These are phyloP conservation scores for Eremomyces bilateralis DNA, from an alignment of 495 filamentous ascomycete genomes.

Conservation along the genomic window DNA sequence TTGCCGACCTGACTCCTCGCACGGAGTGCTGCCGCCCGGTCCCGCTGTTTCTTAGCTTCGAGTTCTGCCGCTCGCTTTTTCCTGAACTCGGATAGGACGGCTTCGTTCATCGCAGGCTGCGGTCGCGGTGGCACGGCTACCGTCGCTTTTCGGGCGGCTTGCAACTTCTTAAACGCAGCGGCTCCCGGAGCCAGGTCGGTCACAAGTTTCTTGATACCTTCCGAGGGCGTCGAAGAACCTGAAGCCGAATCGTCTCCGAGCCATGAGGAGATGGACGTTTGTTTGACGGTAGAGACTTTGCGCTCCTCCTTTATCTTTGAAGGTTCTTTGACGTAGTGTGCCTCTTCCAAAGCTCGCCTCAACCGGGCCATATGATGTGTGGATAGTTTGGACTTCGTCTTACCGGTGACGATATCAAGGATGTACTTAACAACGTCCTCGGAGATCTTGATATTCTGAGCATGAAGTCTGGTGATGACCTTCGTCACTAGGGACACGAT, in stretches of 20 bases:
- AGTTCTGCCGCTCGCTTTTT: constrained; percentile 43
- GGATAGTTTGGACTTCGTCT: constrained; percentile 48
- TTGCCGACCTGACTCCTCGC: constrained; percentile 41
- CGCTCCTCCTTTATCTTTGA: no score
- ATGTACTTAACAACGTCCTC: constrained; percentile 36
- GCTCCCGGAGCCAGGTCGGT: constrained; percentile 2
- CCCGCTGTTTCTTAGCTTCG: constrained; percentile 50
- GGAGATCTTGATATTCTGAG: constrained; percentile 45
- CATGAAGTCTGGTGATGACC: constrained; percentile 48
- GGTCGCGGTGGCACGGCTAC: neutral
- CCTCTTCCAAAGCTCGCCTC: constrained; percentile 56
- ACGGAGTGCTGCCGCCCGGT: constrained; percentile 42
- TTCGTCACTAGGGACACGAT: constrained; percentile 47
- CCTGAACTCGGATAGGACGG: constrained; percentile 10
- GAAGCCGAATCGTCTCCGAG: no score
- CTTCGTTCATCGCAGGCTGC: constrained; percentile 3
- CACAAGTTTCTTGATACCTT: constrained; percentile 4
- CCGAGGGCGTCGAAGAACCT: neutral
- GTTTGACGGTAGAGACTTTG: no score
- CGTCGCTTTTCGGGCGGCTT: neutral
- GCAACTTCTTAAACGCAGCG: constrained; percentile 3
- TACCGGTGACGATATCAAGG: constrained; percentile 33
- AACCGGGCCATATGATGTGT: constrained; percentile 63
- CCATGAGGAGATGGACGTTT: no score
- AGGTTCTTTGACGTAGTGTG: no score